These are phyloP conservation scores for Narthecium ossifragum DNA, from an alignment of 106 monocot species.

Conservation along the genomic window DNA sequence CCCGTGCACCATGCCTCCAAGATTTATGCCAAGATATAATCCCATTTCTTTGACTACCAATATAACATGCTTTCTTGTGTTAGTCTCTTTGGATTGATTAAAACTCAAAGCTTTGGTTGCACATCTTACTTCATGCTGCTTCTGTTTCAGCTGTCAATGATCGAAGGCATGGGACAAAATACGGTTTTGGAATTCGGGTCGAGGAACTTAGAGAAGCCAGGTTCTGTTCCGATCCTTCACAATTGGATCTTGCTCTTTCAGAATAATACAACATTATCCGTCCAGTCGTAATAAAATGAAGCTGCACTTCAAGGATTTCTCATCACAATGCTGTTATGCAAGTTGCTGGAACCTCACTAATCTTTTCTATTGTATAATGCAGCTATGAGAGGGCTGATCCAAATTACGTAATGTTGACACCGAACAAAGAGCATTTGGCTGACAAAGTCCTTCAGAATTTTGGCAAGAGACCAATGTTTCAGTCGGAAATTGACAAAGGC, in stretches of 20 bases:
- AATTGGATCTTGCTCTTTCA: not conserved
- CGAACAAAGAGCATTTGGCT: slow-evolving; percentile 89
- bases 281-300: not conserved
- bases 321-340: not conserved
- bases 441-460: slow-evolving; percentile 64
- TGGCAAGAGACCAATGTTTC: slow-evolving; percentile 82
- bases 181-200: slow-evolving; percentile 79
- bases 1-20: not conserved
- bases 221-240: slow-evolving; percentile 2
- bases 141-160: slow-evolving; percentile 57
- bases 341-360: not conserved
- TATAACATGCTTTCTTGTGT: not conserved
- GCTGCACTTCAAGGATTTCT: not conserved
- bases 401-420: slow-evolving; percentile 94
- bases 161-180: slow-evolving; percentile 40
- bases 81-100: not conserved
- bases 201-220: slow-evolving; percentile 92
- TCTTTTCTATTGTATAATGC: slow-evolving; percentile 2
- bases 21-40: not conserved
- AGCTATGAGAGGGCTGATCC: slow-evolving; percentile 97
- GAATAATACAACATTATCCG: not conserved
- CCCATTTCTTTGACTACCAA: not conserved
- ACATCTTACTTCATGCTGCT: not conserved
- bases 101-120: no score
- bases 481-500: slow-evolving; percentile 64